Evolutionary conservation across 176 grass and related monocot species (phyloP).

Genomic region (Neostapfia colusana): DNA sequence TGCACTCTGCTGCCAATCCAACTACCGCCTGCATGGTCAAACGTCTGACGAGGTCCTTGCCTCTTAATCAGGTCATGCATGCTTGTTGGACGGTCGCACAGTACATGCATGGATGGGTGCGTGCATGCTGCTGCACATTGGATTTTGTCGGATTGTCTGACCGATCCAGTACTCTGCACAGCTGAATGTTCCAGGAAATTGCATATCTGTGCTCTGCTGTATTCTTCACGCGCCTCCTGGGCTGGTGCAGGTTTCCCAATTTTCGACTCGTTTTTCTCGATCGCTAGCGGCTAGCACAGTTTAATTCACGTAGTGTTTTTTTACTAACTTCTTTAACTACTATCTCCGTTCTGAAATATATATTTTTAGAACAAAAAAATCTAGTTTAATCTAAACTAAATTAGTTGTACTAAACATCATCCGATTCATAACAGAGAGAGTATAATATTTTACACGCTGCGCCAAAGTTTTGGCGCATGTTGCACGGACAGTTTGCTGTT

Average conservation of each 20-base stretch:
- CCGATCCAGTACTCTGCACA: background rate
- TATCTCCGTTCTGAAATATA: too few relatives aligned
- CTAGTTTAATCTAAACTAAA: too few relatives aligned
- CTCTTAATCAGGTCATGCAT: background rate
- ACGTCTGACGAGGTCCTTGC: slow-evolving; percentile 18
- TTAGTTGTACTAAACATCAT: too few relatives aligned
- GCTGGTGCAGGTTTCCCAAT: background rate
- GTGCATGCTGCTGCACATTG: background rate
- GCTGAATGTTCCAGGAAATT: slow-evolving; percentile 6
- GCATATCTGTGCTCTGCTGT: background rate
- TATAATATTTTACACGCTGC: slow-evolving; percentile 11
- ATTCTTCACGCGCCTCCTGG: background rate
- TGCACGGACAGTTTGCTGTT: background rate
- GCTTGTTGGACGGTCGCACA: background rate
- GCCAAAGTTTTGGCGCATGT: background rate
- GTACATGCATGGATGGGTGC: background rate
- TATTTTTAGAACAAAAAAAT: too few relatives aligned
- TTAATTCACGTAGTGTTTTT: too few relatives aligned
- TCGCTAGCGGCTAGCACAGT: too few relatives aligned
- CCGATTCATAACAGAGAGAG: too few relatives aligned
- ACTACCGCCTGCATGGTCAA: slow-evolving; percentile 24
- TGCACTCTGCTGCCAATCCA: background rate
- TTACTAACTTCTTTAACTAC: too few relatives aligned
- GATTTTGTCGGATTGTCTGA: slow-evolving; percentile 31
- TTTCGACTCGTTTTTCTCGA: too few relatives aligned